Evolutionary conservation across 2,329 filamentous ascomycete species (phyloP), one percentile per base, ranked within the genome.

Genomic region (Nannizzia gypsea): DNA sequence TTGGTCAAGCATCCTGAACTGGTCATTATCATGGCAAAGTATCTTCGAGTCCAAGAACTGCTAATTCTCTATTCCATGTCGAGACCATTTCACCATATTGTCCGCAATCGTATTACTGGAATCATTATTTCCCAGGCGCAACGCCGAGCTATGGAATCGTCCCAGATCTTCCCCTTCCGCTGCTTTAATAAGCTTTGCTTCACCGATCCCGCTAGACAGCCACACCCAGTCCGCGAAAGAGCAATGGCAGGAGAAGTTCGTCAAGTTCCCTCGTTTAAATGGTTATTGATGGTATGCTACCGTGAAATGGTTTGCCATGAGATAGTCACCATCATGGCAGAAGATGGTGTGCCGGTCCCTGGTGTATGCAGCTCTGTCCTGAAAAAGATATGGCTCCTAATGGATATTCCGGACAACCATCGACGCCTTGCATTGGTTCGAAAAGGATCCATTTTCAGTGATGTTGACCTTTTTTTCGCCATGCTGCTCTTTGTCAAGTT

Each of bases 401-500:
- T 90, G 76, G 87, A 90, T 66, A 74, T 85, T 3, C 74, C 81
- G 0, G 83, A 82, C 13, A 85, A 78, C 56, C 66, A 64, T 0
- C 74, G 80, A 13, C 82, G 89, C 0, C 71, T 78, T 4, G 74
- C 74, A 1, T 73, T 86, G 4, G 70, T 89, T 3, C 75, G 75
- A 31, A 82, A 82, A 68, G 58, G 59, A 8, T 64, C 67, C 0
- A 75, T 85, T 55, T 87, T 87, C 78, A 74, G 78, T 8, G 75
- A 86, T 60, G 62, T 69, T 3, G 83, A 89, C 67, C 70, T 93
- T 8, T 81, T 82, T 67, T 77, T 81, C 57, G 77, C 81, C 2
- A 81, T 84, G 50, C 71, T 85, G 61, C 85, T 92, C 74, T 75
- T 89, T 64, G 68, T 88, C 63, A 91, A 92, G 73, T 79, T 93